Conservation (phyloP, 202 grass and related monocot genomes). For the Setaria italica region DNA sequence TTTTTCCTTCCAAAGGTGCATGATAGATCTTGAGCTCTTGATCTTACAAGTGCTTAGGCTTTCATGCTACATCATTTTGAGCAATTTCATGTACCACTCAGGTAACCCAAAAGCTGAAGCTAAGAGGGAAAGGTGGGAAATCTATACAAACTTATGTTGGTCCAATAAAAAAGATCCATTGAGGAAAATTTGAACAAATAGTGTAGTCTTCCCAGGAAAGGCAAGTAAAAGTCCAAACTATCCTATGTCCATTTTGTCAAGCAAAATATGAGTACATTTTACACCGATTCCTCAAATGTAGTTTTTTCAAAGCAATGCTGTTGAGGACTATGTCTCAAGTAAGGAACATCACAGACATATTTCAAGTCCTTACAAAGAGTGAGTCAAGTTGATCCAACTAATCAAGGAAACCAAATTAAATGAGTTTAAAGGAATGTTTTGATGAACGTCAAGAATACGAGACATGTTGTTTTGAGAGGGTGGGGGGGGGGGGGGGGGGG, state of each 20-base stretch:
- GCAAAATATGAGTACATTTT: background rate
- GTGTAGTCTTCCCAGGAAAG: background rate
- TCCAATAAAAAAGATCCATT: conserved; percentile 14
- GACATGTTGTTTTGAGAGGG: background rate
- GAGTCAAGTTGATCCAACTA: background rate
- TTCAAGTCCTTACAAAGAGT: background rate
- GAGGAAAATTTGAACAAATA: conserved; percentile 8
- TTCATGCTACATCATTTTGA: conserved; percentile 13
- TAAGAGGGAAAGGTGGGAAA: background rate
- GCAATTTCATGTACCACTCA: conserved; percentile 33
- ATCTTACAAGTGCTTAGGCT: conserved; percentile 5
- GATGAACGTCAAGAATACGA: background rate
- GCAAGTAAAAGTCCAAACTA: background rate
- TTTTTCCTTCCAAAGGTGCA: background rate
- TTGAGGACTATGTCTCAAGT: background rate
- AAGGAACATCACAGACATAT: background rate
- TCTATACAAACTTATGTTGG: conserved; percentile 24
- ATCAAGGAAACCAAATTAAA: conserved; percentile 19
- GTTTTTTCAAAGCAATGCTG: background rate
- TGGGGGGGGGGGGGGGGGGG: too few relatives aligned
- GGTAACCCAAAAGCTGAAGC: background rate
- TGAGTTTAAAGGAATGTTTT: conserved; percentile 13
- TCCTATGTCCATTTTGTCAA: background rate
- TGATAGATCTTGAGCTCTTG: conserved; percentile 7
- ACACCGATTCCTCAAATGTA: background rate